Conservation (phyloP, 2,329 filamentous ascomycete species). For the Coniochaeta sp. region DNA sequence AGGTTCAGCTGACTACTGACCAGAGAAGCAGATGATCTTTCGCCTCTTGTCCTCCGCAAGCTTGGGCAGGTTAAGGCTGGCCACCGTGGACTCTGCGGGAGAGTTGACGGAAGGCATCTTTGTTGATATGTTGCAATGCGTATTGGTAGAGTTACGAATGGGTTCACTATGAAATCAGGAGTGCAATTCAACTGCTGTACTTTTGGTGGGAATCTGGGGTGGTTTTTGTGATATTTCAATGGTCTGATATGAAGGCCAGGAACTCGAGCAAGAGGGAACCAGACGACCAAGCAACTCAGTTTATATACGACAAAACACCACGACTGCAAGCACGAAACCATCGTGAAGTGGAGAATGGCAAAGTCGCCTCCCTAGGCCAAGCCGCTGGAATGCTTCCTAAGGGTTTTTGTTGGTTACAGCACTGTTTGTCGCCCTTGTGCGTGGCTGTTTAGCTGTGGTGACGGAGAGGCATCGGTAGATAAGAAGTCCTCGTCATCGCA, state of each 20-base stretch:
- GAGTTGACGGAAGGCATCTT: not conserved
- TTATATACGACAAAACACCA: not conserved
- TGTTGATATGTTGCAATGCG: not conserved
- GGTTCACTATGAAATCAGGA: not conserved
- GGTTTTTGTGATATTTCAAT: not conserved
- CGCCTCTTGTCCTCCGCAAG: conserved; percentile 31
- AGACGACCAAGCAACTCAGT: not conserved
- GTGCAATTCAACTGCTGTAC: not conserved
- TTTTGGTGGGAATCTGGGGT: not conserved
- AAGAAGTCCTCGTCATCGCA: not conserved
- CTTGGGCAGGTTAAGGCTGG: not conserved
- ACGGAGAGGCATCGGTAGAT: not conserved
- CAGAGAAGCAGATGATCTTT: conserved; percentile 52
- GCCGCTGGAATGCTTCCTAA: not conserved
- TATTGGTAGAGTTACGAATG: not conserved
- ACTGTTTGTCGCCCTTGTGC: not conserved
- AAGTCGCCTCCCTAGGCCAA: not conserved
- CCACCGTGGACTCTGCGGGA: not conserved
- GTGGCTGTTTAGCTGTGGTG: not conserved
- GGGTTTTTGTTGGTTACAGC: not conserved
- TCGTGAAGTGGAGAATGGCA: not conserved
- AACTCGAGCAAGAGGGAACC: too few relatives aligned
- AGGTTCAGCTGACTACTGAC: conserved; percentile 23
- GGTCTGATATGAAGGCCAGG: not conserved
- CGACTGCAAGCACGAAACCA: not conserved